Evolutionary conservation across 495 filamentous ascomycete species (phyloP).

Genomic region (Penicillium argentinense): DNA sequence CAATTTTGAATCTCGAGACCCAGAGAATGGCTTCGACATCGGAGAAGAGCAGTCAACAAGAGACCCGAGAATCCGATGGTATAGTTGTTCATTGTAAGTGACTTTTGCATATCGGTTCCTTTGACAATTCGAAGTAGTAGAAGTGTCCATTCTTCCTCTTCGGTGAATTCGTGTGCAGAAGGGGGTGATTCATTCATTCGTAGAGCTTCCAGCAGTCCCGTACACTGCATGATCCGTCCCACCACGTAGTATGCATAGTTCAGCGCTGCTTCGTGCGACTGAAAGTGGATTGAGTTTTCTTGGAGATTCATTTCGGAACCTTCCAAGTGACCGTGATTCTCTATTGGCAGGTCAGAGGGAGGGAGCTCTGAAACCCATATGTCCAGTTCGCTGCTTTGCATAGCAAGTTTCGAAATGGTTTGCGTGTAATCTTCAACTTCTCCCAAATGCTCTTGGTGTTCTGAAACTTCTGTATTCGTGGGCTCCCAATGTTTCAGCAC

Average conservation of each 20-base stretch:
- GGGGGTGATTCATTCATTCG: neutral
- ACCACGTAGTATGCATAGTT: slow-evolving; percentile 30
- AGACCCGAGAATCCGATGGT: slow-evolving; percentile 35
- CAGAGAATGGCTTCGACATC: slow-evolving; percentile 19
- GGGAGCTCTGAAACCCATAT: slow-evolving; percentile 22
- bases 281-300: slow-evolving; percentile 14
- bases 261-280: slow-evolving; percentile 28
- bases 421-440: no score
- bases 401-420: slow-evolving; percentile 2
- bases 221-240: slow-evolving; percentile 31
- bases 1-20: slow-evolving; percentile 23
- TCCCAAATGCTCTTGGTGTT: neutral
- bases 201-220: slow-evolving; percentile 6
- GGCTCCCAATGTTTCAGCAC: slow-evolving; percentile 19
- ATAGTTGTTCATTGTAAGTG: slow-evolving; percentile 22
- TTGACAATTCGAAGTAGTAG: slow-evolving; percentile 22
- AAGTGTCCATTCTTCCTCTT: slow-evolving; percentile 18
- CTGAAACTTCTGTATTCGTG: neutral
- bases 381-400: slow-evolving; percentile 16
- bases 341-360: slow-evolving; percentile 17
- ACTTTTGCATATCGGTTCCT: slow-evolving; percentile 19
- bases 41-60: slow-evolving; percentile 22
- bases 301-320: neutral
- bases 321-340: neutral
- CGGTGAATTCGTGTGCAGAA: slow-evolving; percentile 1